Conservation (phyloP, 805 yeast species). For the Lachancea sp. region DNA sequence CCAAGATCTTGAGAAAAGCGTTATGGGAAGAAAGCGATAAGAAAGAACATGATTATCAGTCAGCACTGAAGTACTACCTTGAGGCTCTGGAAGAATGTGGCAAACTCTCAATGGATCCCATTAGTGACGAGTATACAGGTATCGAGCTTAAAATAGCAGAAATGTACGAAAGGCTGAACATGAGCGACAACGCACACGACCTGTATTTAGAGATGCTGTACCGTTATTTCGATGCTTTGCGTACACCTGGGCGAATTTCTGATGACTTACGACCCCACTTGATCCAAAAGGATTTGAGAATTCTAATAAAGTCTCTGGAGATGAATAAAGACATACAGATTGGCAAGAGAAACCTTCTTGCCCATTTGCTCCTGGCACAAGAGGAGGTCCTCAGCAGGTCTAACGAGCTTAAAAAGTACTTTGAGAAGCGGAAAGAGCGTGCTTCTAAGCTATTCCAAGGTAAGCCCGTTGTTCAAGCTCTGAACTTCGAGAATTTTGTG, state of each 20-base stretch:
- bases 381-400: constrained; percentile 48
- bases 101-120: constrained; percentile 45
- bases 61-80: constrained; percentile 66
- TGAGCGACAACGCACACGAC: constrained; percentile 56
- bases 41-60: constrained; percentile 45
- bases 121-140: constrained; percentile 82
- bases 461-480: constrained; percentile 11
- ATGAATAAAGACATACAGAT: constrained; percentile 43
- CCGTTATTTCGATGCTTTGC: constrained; percentile 48
- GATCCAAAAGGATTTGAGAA: constrained; percentile 63
- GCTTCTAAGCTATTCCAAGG: constrained; percentile 12
- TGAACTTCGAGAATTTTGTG: constrained; percentile 27
- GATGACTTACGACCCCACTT: constrained; percentile 44
- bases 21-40: constrained; percentile 78
- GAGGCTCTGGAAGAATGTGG: constrained; percentile 66
- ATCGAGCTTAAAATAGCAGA: constrained; percentile 82
- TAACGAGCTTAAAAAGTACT: constrained; percentile 33
- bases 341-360: constrained; percentile 50
- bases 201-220: constrained; percentile 63
- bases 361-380: constrained; percentile 61
- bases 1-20: constrained; percentile 64
- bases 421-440: constrained; percentile 30
- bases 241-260: constrained; percentile 34
- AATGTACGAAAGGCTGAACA: constrained; percentile 67
- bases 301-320: constrained; percentile 62